Conservation (phyloP, 1,284 basidiomycete species). For the Phellopilus nigrolimitatus region DNA sequence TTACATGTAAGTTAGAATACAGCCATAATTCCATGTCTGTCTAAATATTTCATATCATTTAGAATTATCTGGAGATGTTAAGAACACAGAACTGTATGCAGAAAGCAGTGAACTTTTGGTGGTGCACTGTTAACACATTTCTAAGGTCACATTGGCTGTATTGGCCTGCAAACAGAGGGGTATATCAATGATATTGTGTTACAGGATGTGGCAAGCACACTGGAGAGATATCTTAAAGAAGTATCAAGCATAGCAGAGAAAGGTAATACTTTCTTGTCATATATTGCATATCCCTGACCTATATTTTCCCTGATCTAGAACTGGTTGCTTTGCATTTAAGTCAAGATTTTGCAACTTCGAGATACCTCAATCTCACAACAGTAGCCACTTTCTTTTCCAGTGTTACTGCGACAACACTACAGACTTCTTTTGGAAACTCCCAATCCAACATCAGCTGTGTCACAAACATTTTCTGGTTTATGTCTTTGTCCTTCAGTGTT, state of each 20-base stretch:
- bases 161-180: too few relatives aligned
- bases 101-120: too few relatives aligned
- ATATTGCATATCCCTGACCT: background rate
- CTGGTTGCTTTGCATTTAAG: background rate
- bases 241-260: slow-evolving; percentile 1
- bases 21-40: too few relatives aligned
- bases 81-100: too few relatives aligned
- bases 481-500: slow-evolving; percentile 8
- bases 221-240: too few relatives aligned
- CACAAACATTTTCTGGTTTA: slow-evolving; percentile 6
- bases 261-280: background rate
- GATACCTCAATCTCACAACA: slow-evolving; percentile 8
- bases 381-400: slow-evolving; percentile 12
- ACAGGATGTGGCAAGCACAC: too few relatives aligned
- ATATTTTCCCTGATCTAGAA: background rate
- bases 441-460: background rate
- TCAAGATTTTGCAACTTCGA: background rate
- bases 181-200: too few relatives aligned
- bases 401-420: slow-evolving; percentile 15
- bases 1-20: too few relatives aligned
- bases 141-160: too few relatives aligned
- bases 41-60: too few relatives aligned
- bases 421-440: background rate
- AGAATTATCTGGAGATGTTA: too few relatives aligned
- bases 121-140: too few relatives aligned